Evolutionary conservation across 192 early-diverging fungal genomes (phyloP).

Genomic region (Coemansia sp.): DNA sequence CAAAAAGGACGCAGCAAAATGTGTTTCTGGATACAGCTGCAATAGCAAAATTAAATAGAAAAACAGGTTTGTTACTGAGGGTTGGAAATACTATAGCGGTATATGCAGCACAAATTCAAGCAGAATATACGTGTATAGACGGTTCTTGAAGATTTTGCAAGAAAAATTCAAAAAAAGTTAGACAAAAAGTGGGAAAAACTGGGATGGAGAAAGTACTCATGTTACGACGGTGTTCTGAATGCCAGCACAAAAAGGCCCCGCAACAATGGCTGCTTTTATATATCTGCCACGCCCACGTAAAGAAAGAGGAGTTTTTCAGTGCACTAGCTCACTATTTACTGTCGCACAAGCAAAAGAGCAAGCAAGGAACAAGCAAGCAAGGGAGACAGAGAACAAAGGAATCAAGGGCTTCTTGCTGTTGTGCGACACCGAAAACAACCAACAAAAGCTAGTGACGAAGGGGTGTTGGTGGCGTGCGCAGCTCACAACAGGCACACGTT

Average conservation of each 20-base stretch:
- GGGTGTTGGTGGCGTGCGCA: neutral
- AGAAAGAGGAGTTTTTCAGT: neutral
- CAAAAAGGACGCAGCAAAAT: neutral
- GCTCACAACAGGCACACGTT: neutral
- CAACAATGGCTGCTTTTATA: neutral
- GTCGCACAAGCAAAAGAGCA: neutral
- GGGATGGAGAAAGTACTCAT: neutral
- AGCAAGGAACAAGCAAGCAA: neutral
- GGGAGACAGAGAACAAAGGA: constrained; percentile 15
- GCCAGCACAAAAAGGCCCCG: neutral
- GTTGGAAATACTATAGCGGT: neutral
- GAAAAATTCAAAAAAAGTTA: neutral
- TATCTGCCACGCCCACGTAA: neutral
- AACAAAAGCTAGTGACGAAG: neutral
- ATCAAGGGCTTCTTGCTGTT: constrained; percentile 5
- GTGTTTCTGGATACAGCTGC: neutral
- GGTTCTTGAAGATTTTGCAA: neutral
- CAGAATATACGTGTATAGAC: neutral
- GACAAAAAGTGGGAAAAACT: neutral
- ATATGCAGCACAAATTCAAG: neutral
- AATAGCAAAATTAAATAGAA: neutral
- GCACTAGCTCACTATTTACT: neutral
- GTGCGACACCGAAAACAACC: constrained; percentile 1
- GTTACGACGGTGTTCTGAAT: neutral
- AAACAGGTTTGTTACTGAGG: neutral